These are phyloP conservation scores for Solanum pinnatisectum DNA, from an alignment of 257 asterid species.

Conservation along the genomic window DNA sequence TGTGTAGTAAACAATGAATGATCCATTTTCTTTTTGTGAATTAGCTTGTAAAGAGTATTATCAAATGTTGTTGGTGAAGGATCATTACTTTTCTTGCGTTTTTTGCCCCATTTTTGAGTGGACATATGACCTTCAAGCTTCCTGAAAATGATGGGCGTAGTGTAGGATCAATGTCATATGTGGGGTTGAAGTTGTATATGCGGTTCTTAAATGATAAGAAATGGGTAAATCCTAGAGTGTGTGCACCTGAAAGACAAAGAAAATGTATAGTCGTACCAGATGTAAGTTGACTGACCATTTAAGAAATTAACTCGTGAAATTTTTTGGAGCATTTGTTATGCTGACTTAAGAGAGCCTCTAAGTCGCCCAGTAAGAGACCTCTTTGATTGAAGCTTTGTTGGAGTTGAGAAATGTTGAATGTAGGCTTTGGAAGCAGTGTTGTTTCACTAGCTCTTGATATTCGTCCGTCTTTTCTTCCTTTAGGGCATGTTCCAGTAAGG, in stretches of 20 bases:
- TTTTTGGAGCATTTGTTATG: neutral
- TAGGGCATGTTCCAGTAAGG: too few relatives aligned
- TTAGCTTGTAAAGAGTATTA: conserved; percentile 41
- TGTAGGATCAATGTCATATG: conserved; percentile 62
- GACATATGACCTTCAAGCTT: conserved; percentile 38
- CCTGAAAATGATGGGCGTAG: conserved; percentile 54
- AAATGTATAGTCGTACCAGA: neutral
- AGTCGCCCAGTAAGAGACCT: conserved; percentile 50
- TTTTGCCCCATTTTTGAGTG: conserved; percentile 27
- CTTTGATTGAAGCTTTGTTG: conserved; percentile 47
- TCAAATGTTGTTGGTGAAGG: conserved; percentile 19
- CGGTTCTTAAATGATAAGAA: conserved; percentile 60
- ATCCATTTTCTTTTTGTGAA: conserved; percentile 24
- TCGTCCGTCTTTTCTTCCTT: conserved; percentile 52
- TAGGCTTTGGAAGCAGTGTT: conserved; percentile 44
- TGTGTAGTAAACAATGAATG: conserved; percentile 32
- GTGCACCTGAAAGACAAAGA: conserved; percentile 43
- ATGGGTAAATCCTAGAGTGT: conserved; percentile 77
- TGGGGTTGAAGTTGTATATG: conserved; percentile 56
- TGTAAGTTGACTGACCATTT: neutral
- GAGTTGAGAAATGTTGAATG: conserved; percentile 47
- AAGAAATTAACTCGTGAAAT: neutral
- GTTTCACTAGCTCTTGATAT: conserved; percentile 63
- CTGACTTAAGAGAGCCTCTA: conserved; percentile 66
- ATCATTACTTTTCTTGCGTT: conserved; percentile 59